phyloP scores from a whole-genome alignment of 2,329 filamentous ascomycete genomes.

The Penicillium digitatum region DNA sequence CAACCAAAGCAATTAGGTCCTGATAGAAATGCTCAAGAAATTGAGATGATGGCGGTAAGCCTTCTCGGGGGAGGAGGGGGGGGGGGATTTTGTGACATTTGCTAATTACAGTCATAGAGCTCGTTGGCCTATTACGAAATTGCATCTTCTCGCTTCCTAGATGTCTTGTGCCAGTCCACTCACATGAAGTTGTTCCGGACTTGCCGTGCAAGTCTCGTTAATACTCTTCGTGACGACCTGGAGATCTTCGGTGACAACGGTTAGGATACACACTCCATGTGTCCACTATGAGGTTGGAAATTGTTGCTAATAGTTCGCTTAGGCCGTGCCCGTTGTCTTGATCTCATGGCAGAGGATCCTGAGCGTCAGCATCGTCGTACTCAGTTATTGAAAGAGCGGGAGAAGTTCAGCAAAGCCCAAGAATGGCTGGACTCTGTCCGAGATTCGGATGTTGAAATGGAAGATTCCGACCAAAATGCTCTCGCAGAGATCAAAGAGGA shows the following conservation, averaged over 20 bases:
- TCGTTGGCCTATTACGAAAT: constrained; percentile 40
- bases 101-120: constrained; percentile 25
- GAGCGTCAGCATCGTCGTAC: constrained; percentile 33
- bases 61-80: background rate
- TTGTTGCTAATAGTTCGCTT: background rate
- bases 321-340: constrained; percentile 35
- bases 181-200: constrained; percentile 36
- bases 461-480: background rate
- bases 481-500: background rate
- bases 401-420: constrained; percentile 35
- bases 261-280: constrained; percentile 12
- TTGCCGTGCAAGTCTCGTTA: constrained; percentile 33
- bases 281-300: background rate
- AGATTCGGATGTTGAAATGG: constrained; percentile 4
- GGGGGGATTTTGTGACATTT: background rate
- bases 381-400: constrained; percentile 29
- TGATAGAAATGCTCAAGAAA: constrained; percentile 36
- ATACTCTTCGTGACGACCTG: constrained; percentile 29
- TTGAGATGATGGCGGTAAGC: constrained; percentile 44
- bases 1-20: constrained; percentile 28
- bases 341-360: constrained; percentile 38
- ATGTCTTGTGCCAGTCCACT: constrained; percentile 38
- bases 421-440: constrained; percentile 26
- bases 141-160: constrained; percentile 38
- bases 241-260: constrained; percentile 32